A percentile compares a stretch with the other conserved stretches of the same genome.
Conservation (phyloP, 225 moss, liverwort and hornwort genomes). For the Bryoerythrophyllum caledonicum region DNA sequence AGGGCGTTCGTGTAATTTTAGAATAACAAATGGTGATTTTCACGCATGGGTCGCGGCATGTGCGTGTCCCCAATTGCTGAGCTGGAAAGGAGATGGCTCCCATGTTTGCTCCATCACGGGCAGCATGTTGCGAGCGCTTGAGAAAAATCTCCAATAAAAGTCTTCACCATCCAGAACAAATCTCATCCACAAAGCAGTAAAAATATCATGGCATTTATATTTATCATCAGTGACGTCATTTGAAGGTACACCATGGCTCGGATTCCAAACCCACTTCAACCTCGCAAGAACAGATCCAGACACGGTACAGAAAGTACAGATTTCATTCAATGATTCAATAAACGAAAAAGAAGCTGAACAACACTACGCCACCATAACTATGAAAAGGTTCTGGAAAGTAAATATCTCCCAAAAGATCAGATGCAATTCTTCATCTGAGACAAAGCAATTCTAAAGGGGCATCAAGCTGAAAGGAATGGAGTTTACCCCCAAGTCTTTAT, state of each 20-base stretch:
- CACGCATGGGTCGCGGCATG: no score
- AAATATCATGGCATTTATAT: neutral
- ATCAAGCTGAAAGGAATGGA: constrained; percentile 22
- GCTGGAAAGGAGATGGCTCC: no score
- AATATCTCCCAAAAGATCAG: constrained; percentile 16
- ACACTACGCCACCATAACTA: neutral
- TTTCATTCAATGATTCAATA: neutral
- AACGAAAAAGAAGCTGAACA: neutral
- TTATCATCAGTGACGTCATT: neutral
- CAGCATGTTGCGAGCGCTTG: no score
- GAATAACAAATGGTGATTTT: no score
- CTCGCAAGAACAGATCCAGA: neutral
- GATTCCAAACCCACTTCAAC: neutral
- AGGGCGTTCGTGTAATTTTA: no score
- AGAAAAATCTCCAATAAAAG: no score
- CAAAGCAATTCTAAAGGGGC: constrained; percentile 19
- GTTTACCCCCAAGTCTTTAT: constrained; percentile 22
- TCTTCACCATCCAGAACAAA: no score
- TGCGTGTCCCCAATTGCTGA: no score
- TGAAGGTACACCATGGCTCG: neutral
- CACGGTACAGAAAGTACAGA: neutral
- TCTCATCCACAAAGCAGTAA: no score
- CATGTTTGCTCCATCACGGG: no score
- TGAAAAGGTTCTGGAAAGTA: neutral
- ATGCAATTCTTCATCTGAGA: constrained; percentile 3